phyloP scores from a whole-genome alignment of 1,284 basidiomycete species.

The Fomitopsis schrenkii region DNA sequence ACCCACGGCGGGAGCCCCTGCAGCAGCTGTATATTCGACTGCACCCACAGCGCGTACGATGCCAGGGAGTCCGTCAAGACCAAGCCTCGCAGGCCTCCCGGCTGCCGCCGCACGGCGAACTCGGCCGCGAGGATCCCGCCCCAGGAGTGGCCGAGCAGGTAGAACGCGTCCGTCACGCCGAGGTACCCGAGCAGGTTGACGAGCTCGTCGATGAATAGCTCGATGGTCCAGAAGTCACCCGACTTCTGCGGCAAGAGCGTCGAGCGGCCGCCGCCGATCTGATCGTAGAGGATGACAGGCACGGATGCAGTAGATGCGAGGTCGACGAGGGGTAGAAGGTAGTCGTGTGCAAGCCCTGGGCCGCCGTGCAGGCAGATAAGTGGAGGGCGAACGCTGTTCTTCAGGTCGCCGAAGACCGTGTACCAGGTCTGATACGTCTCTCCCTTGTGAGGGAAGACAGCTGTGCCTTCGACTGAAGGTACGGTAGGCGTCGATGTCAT shows the following conservation, averaged over 20 bases:
- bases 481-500: no score
- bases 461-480: slow-evolving; percentile 7
- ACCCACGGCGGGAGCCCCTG: slow-evolving; percentile 15
- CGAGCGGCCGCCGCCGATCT: slow-evolving; percentile 29
- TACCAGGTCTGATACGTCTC: slow-evolving; percentile 19
- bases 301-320: slow-evolving; percentile 16
- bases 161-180: slow-evolving; percentile 23
- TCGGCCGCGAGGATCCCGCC: slow-evolving; percentile 28
- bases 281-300: slow-evolving; percentile 34
- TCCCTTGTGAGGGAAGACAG: slow-evolving; percentile 17
- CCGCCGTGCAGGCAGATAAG: slow-evolving; percentile 36
- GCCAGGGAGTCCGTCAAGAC: slow-evolving; percentile 26
- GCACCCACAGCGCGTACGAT: slow-evolving; percentile 22
- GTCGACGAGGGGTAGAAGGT: slow-evolving; percentile 23
- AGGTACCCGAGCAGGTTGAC: slow-evolving; percentile 27
- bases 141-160: slow-evolving; percentile 33
- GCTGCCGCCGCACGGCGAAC: slow-evolving; percentile 20
- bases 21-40: slow-evolving; percentile 17
- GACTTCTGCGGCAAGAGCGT: slow-evolving; percentile 28
- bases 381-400: slow-evolving; percentile 17
- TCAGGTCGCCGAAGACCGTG: slow-evolving; percentile 15
- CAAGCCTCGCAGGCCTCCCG: slow-evolving; percentile 26
- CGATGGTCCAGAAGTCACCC: slow-evolving; percentile 27
- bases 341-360: slow-evolving; percentile 25
- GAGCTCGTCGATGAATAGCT: slow-evolving; percentile 32